Percentiles rank a stretch among this genome's conserved stretches.
These are phyloP conservation scores for Ilyonectria destructans DNA, from an alignment of 2,329 filamentous ascomycete species.

Conservation along the genomic window DNA sequence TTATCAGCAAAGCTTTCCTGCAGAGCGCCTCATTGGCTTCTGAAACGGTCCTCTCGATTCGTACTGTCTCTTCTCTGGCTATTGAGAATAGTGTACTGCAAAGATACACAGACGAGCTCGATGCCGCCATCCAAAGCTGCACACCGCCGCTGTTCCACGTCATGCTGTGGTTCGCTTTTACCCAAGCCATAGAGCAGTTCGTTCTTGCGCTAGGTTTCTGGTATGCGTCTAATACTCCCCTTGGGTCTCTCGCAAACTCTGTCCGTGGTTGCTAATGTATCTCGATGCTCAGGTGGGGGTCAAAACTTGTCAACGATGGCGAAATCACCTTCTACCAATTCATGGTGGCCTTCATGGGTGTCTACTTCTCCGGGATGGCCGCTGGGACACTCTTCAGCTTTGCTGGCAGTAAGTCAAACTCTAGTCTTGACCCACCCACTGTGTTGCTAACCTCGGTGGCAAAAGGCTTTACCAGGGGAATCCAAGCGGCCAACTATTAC, in stretches of 20 bases:
- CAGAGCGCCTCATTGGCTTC: constrained; percentile 59
- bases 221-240: constrained; percentile 27
- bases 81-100: constrained; percentile 54
- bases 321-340: constrained; percentile 68
- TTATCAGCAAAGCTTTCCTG: constrained; percentile 50
- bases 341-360: constrained; percentile 65
- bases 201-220: constrained; percentile 59
- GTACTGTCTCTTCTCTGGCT: constrained; percentile 58
- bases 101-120: constrained; percentile 49
- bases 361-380: constrained; percentile 61
- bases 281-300: constrained; percentile 48
- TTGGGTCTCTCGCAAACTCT: no score
- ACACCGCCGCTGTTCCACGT: constrained; percentile 46
- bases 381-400: constrained; percentile 59
- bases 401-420: constrained; percentile 57
- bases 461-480: constrained; percentile 64
- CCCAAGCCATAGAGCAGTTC: constrained; percentile 53
- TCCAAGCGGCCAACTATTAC: constrained; percentile 64
- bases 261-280: no score
- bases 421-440: no score
- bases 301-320: constrained; percentile 51
- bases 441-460: no score
- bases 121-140: constrained; percentile 44
- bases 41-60: constrained; percentile 56
- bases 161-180: constrained; percentile 54